Evolutionary conservation across 2,329 filamentous ascomycete genomes (phyloP), one percentile per base, ranked within the genome.

Genomic region (Phaeosphaeria sp.): DNA sequence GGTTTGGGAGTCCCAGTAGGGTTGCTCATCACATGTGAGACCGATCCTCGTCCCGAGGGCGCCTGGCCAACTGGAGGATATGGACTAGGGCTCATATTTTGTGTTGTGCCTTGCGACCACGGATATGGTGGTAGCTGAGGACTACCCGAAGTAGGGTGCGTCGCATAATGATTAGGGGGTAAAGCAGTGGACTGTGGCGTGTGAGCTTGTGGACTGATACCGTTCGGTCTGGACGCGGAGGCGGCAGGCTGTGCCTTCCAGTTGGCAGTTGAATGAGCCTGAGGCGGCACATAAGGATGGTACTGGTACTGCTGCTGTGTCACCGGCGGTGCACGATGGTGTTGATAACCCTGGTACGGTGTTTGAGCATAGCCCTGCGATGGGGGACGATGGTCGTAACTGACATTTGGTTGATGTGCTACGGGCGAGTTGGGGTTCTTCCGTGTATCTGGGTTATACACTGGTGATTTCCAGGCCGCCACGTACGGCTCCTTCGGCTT

Each of bases 361-460:
- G 52, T 51, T 50, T 63, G 64, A 25, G 68, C 69, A 52, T 73
- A 65, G 27, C 68, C 71, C 53, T 70, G 63, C 33, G 52, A 56
- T 36, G 65, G 54, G 44, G 69, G 49, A 18, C 72, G 66, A 55
- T 75, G 65, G 46, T 76, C 72, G 53, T 76, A 76, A 46, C 67
- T 67, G 27, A 75, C 72, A 49, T 76, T 76, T 15, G 74, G 73
- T 52, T 77, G 74, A 60, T 77, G 74, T 50, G 73, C 74, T 22
- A 75, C 73, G 13, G 74, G 74, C 25, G 74, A 75, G 44, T 76
- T 75, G 11, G 74, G 74, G 39, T 75, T 74, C 58, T 75, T 74
- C 22, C 70, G 65, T 6, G 69, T 74, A 52, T 75, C 68, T 22
- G 74, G 69, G 10, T 71, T 71, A 58, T 74, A 73, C 9, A 65